Base-by-base conservation (phyloP, 73 alveolate species). In the Paramecium bursaria region DNA sequence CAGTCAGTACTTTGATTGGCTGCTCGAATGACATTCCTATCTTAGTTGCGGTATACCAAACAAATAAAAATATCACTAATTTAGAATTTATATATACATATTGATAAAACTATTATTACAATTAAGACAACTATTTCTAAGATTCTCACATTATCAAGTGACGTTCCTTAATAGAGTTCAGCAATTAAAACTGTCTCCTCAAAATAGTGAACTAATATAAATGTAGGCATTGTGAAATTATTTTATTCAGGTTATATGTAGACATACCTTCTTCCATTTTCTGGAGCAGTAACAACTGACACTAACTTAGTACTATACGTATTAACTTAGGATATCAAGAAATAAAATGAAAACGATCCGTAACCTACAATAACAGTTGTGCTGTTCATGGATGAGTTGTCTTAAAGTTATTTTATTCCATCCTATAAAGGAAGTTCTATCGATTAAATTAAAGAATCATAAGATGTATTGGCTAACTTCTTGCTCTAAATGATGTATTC, bases 191-290 rank as follows among this genome's bases (percentile, higher is more conserved):
- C 82, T 39, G 22, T 67, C 23, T 67, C 82, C 11, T 67, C 82
- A 67, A 67, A 67, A 44, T 67, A 67, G 44, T 67, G 82, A 15
- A 67, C 35, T 0, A 67, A 42, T 35, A 67, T 42, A 67, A 67
- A 67, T 0, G 82, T 67, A 2, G 82, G 82, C 82, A 67, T 67
- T 21, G 49, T 67, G n/a, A 67, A 67, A 10, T 67, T 47, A 67
- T 67, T 67, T 17, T 25, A 53, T 67, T 67, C 33, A 67, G 82
- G 82, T 67, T 67, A 42, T 39, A 67, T 67, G n/a, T 67, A 67
- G 6, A 67, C 82, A 42, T 67, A 67, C 23, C 82, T 67, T 42
- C 82, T 67, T 21, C 82, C 82, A 67, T 67, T 67, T 67, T 67
- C 82, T 30, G 82, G 82, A 1, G 82, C 82, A 14, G 82, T 67